Evolutionary conservation across 2,329 filamentous ascomycete species (phyloP).

Genomic region (Exophiala dermatitidis): DNA sequence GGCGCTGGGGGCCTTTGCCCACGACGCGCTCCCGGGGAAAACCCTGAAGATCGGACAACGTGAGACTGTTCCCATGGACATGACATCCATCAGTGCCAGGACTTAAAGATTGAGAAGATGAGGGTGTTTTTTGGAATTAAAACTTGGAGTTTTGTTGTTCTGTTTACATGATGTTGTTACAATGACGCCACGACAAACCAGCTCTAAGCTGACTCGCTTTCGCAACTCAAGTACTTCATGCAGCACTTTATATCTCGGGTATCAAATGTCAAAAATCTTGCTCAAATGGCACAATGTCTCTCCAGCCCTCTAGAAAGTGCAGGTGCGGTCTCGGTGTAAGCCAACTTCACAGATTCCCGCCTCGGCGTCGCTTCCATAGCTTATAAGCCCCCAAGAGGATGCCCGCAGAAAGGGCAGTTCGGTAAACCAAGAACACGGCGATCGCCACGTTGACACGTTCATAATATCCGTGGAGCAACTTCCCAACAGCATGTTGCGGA

Average conservation of each 20-base stretch:
- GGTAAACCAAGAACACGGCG: constrained; percentile 36
- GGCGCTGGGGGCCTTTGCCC: background rate
- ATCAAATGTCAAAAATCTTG: background rate
- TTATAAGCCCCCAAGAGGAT: constrained; percentile 17
- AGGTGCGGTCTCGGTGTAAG: too few species aligned
- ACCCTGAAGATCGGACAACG: background rate
- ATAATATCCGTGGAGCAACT: constrained; percentile 41
- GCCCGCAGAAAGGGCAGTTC: constrained; percentile 28
- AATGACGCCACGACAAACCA: too few species aligned
- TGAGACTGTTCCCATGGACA: background rate
- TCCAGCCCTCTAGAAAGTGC: too few species aligned
- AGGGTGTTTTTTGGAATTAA: background rate
- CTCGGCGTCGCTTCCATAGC: constrained; percentile 15
- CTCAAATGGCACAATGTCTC: background rate
- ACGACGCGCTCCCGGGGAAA: background rate
- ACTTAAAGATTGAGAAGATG: too few species aligned
- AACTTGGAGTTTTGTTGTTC: too few species aligned
- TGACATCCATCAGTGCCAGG: too few species aligned
- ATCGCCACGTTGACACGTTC: constrained; percentile 35
- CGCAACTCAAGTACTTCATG: too few species aligned
- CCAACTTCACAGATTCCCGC: background rate
- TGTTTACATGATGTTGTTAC: too few species aligned
- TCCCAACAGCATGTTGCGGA: constrained; percentile 35
- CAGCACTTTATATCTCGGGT: background rate
- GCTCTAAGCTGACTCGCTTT: too few species aligned